Evolutionary conservation across 108 stramenopile genomes (phyloP).

Genomic region (Craspedostauros australis): DNA sequence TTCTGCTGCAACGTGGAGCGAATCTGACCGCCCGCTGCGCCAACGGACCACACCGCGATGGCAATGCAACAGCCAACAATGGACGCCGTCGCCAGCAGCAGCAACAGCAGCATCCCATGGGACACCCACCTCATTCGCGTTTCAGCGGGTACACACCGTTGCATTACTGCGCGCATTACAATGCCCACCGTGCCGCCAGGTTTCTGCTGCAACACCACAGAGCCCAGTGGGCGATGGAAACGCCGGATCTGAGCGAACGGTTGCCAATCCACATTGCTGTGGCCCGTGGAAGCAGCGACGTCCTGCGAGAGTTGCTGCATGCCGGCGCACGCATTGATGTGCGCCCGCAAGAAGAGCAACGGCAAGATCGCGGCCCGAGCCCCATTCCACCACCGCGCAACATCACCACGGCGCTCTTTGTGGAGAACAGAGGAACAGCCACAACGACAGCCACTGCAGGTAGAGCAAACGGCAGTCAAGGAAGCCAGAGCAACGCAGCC

Average conservation of each 20-base stretch:
- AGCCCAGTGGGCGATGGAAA: constrained; percentile 54
- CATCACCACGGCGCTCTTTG: too few relatives aligned
- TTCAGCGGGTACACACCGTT: constrained; percentile 83
- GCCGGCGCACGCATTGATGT: constrained; percentile 74
- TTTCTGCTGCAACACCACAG: constrained; percentile 42
- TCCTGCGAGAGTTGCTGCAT: constrained; percentile 66
- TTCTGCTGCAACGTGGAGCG: constrained; percentile 66
- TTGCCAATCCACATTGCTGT: constrained; percentile 84
- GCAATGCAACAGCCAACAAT: too few relatives aligned
- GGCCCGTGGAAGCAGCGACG: constrained; percentile 75
- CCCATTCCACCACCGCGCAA: neutral
- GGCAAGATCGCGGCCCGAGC: neutral
- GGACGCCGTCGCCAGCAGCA: too few relatives aligned
- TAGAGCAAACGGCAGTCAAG: too few relatives aligned
- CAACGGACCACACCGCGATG: constrained; percentile 34
- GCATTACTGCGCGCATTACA: constrained; percentile 87
- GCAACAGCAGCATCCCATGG: constrained; percentile 22
- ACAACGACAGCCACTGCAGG: too few relatives aligned
- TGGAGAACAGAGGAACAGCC: too few relatives aligned
- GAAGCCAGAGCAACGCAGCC: too few relatives aligned
- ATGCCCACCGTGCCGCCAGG: constrained; percentile 61
- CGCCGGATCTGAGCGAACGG: constrained; percentile 74
- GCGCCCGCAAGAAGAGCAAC: constrained; percentile 4
- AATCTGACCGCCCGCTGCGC: constrained; percentile 69
- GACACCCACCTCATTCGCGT: constrained; percentile 55